Percentiles rank a stretch among this genome's conserved stretches.
Evolutionary conservation across 208 protist species (phyloP).

Genomic region (Acanthamoeba polyphaga): DNA sequence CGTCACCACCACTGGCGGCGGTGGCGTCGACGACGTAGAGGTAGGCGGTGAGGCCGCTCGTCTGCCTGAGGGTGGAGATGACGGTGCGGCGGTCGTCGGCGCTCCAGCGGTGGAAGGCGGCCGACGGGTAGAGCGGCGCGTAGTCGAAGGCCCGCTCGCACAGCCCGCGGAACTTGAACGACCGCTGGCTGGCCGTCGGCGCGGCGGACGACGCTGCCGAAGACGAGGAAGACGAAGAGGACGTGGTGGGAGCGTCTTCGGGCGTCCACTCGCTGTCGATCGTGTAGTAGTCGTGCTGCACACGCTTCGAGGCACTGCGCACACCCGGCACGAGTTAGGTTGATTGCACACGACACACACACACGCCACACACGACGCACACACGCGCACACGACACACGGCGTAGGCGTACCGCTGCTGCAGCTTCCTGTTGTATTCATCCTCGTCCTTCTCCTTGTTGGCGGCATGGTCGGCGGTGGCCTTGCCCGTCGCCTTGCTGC

Average conservation of each 20-base stretch:
- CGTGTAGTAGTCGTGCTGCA: slow-evolving; percentile 53
- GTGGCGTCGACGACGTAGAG: slow-evolving; percentile 23
- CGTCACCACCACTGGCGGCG: not conserved
- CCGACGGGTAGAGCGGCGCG: not conserved
- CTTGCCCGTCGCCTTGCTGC: not conserved
- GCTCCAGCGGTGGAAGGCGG: not conserved
- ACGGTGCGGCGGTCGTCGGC: not conserved
- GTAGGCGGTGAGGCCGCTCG: slow-evolving; percentile 9
- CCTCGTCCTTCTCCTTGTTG: not conserved
- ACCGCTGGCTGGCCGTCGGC: not conserved
- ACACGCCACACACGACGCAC: no score
- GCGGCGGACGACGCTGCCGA: not conserved
- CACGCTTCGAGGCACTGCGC: slow-evolving; percentile 19
- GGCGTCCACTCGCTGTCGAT: slow-evolving; percentile 51
- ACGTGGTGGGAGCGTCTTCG: not conserved
- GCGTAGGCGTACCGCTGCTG: not conserved
- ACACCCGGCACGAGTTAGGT: not conserved
- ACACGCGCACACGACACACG: not conserved
- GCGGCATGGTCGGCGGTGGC: not conserved
- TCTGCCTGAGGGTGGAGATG: slow-evolving; percentile 3
- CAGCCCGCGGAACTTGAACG: slow-evolving; percentile 50
- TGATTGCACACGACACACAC: not conserved
- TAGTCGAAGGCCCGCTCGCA: slow-evolving; percentile 29
- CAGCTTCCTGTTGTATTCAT: slow-evolving; percentile 25
- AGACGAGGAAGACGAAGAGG: not conserved